phyloP scores from a whole-genome alignment of 345 rosid species.

The Acer saccharum region DNA sequence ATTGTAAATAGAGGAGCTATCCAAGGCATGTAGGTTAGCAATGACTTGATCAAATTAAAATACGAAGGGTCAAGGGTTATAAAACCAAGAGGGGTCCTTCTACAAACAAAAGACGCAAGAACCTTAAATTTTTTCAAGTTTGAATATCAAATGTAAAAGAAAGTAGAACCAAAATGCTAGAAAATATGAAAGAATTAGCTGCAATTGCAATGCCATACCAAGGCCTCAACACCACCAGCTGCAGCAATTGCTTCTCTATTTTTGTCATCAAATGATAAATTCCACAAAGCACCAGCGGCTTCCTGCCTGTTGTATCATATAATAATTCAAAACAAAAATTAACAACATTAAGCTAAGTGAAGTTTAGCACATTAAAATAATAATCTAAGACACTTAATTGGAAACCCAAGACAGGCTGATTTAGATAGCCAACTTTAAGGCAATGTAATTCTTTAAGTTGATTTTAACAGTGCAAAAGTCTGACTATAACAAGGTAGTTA shows the following conservation, averaged over 20 bases:
- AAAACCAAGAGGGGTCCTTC: neutral
- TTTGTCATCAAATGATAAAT: slow-evolving; percentile 44
- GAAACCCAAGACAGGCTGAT: neutral
- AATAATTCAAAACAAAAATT: neutral
- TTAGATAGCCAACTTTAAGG: neutral
- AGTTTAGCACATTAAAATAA: neutral
- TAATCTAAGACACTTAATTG: neutral
- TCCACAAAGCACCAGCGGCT: slow-evolving; percentile 51
- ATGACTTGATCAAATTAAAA: neutral
- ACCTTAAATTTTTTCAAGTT: neutral
- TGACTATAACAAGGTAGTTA: neutral
- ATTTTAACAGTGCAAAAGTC: neutral
- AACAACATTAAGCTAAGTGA: neutral
- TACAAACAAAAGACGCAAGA: neutral
- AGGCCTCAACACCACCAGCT: slow-evolving; percentile 44
- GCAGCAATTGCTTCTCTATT: slow-evolving; percentile 46
- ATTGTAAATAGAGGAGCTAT: neutral
- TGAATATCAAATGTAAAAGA: neutral
- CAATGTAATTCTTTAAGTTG: neutral
- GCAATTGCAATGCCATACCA: slow-evolving; percentile 25
- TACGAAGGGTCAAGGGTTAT: slow-evolving; percentile 1
- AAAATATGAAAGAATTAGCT: neutral
- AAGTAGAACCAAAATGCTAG: neutral
- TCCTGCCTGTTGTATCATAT: slow-evolving; percentile 33
- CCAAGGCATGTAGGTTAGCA: neutral